These are phyloP conservation scores for Malus hybrid DNA, from an alignment of 331 rosid species.

Conservation along the genomic window DNA sequence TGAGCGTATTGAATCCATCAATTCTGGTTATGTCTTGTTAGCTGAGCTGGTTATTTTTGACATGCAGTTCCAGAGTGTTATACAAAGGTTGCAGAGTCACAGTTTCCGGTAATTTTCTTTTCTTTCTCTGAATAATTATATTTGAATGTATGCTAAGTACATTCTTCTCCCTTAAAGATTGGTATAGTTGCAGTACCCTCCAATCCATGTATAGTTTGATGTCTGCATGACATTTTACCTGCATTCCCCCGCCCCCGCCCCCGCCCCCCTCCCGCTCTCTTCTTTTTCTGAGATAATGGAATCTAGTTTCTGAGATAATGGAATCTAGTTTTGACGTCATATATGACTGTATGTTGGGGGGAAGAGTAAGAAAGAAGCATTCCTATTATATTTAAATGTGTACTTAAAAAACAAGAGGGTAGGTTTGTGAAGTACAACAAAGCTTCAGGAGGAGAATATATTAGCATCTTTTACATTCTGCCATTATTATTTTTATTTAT, in stretches of 20 bases:
- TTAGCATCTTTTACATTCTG: background rate
- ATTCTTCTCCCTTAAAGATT: background rate
- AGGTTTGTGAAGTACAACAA: background rate
- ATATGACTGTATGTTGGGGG: too few relatives aligned
- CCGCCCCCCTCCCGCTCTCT: too few relatives aligned
- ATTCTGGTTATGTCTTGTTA: slow-evolving; percentile 9
- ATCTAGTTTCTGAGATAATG: background rate
- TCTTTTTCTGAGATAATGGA: background rate
- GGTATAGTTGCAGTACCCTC: background rate
- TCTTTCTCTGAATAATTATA: background rate
- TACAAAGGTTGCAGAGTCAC: slow-evolving; percentile 71
- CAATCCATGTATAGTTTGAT: background rate
- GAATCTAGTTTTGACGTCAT: background rate
- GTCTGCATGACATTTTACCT: background rate
- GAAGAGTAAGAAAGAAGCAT: background rate
- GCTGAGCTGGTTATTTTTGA: slow-evolving; percentile 26
- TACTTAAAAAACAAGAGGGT: background rate
- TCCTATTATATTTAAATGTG: background rate
- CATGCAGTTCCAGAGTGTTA: slow-evolving; percentile 67
- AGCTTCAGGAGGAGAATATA: background rate
- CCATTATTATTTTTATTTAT: background rate
- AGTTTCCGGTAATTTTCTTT: slow-evolving; percentile 56
- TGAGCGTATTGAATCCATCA: background rate
- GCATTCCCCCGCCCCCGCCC: too few relatives aligned
- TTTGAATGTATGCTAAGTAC: background rate